These are phyloP conservation scores for Beta corolliflora DNA, from an alignment of 179 eudicot species.

Conservation along the genomic window DNA sequence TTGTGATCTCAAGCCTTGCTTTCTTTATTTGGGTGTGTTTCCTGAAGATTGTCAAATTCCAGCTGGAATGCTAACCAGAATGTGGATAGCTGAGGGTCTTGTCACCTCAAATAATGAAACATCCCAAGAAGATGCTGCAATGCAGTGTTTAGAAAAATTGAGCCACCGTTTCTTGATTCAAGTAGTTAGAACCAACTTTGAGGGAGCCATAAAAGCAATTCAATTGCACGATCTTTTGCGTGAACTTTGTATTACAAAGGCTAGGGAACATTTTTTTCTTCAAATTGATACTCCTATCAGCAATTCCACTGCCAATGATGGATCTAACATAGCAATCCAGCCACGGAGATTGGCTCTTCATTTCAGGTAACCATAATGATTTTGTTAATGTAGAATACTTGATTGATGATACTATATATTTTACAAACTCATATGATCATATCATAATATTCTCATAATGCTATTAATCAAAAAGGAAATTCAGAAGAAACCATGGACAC, in stretches of 20 bases:
- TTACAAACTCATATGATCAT: no score
- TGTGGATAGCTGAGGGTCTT: conserved; percentile 70
- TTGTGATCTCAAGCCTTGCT: conserved; percentile 54
- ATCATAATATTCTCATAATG: no score
- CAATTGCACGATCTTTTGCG: conserved; percentile 62
- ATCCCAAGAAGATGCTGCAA: conserved; percentile 50
- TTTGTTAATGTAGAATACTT: no score
- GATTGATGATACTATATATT: no score
- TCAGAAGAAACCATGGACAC: no score
- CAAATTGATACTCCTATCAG: conserved; percentile 19
- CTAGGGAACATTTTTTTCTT: conserved; percentile 34
- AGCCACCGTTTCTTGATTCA: conserved; percentile 54
- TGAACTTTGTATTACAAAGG: conserved; percentile 45
- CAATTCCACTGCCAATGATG: not conserved
- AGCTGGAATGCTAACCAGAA: conserved; percentile 42
- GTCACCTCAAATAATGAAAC: conserved; percentile 36
- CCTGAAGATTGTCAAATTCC: conserved; percentile 48
- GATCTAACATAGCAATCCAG: not conserved
- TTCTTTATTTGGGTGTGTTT: conserved; percentile 55
- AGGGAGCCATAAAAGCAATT: conserved; percentile 44
- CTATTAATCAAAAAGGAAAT: no score
- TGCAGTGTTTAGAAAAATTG: conserved; percentile 45
- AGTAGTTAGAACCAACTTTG: conserved; percentile 38
- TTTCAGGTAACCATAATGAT: conserved; percentile 6
- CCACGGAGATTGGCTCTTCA: conserved; percentile 27